Base-by-base conservation (phyloP, 805 yeast species). In the Pichia eremophila region DNA sequence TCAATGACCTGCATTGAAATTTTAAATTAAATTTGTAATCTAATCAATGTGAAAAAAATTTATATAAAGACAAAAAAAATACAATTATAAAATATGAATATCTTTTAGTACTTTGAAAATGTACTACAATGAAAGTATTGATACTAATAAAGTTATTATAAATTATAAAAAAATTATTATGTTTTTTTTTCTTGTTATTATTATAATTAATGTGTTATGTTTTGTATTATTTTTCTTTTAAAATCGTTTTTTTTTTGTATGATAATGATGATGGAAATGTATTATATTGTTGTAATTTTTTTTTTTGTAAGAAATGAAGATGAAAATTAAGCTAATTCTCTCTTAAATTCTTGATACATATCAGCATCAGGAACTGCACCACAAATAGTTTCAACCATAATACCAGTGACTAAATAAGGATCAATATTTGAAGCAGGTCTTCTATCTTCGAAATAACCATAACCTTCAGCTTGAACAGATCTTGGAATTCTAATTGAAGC, bases 361-460 rank as follows among this genome's bases (percentile, higher is more conserved):
- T 90, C 95, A 66, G 95, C 96, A 64, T 87, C 95, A 54, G 93
- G 88, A 62, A 90, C 85, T 46, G 91, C 79, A 70, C 97, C 97
- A 68, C 90, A 85, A 57, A 93, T 82, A 59, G 98, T 91, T 78
- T 93, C 99, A 61, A 85, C 85, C 83, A 93, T 87, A 68, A 93
- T 89, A 78, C 98, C 99, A 48, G 97, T 90, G 57, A 93, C 98
- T 71, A 91, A 81, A 77, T 93, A 93, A 59, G 99, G 98, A 72
- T 93, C 99, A 63, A 93, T 93, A 84, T 93, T 93, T 54, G 98
- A 90, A 58, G 99, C 99, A 51, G 99, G 99, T 78, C 99, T 88
- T 79, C 99, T 87, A 75, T 93, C 99, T 79, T 93, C 99, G 64
- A 93, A 91, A 82, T 93, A 93, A 52, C 99, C 99, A 73, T 72